Percentiles rank a stretch among this genome's conserved stretches.
Evolutionary conservation across 257 asterid species (phyloP).

Genomic region (Scutellaria barbata): DNA sequence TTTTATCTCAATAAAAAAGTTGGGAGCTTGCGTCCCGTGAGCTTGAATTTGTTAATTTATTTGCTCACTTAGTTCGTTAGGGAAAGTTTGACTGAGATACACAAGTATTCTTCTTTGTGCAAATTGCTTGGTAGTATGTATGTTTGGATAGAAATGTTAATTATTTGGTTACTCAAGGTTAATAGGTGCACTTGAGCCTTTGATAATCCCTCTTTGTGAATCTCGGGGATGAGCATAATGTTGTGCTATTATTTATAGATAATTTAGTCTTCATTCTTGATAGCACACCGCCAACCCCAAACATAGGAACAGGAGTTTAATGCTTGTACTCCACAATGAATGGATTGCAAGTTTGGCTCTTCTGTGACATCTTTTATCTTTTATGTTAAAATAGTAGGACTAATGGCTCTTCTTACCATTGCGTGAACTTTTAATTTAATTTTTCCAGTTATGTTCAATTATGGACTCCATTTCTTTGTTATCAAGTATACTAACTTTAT

Average conservation of each 20-base stretch:
- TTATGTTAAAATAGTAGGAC: not conserved
- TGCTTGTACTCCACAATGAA: conserved; percentile 44
- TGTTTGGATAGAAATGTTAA: not conserved
- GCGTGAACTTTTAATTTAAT: not conserved
- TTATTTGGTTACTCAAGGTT: not conserved
- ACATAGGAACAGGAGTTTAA: conserved; percentile 52
- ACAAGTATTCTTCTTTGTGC: too few species aligned
- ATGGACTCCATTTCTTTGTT: not conserved
- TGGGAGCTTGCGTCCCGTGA: not conserved
- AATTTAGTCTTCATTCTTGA: conserved; percentile 25
- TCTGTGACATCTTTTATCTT: conserved; percentile 30
- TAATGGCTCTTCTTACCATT: not conserved
- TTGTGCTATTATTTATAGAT: conserved; percentile 14
- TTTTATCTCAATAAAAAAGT: not conserved
- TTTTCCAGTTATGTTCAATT: not conserved
- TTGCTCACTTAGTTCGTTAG: not conserved
- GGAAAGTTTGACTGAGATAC: not conserved
- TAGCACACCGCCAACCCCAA: conserved; percentile 28
- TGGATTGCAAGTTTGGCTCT: conserved; percentile 65
- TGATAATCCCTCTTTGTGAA: not conserved
- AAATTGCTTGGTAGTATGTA: not conserved
- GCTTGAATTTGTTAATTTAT: not conserved
- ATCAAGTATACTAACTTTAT: not conserved
- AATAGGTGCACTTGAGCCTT: too few species aligned
- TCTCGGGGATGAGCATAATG: conserved; percentile 24